These are phyloP conservation scores for Epichloe brachyelytri DNA, from an alignment of 2,329 filamentous ascomycete species.

Conservation along the genomic window DNA sequence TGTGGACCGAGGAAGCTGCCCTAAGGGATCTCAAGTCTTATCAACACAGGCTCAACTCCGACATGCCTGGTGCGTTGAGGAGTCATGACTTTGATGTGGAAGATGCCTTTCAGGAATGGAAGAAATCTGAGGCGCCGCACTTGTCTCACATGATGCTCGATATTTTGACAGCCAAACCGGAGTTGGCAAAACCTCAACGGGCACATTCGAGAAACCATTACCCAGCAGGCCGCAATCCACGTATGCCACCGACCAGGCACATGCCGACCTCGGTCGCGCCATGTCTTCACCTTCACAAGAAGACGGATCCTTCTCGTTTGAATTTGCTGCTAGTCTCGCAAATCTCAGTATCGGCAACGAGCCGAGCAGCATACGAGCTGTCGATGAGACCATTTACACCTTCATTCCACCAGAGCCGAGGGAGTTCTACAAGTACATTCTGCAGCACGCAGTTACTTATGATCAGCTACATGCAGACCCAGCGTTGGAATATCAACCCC, in stretches of 20 bases:
- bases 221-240: conserved; percentile 35
- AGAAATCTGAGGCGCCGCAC: conserved; percentile 74
- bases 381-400: conserved; percentile 61
- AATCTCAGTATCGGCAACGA: conserved; percentile 50
- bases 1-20: conserved; percentile 87
- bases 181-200: conserved; percentile 62
- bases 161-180: conserved; percentile 74
- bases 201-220: conserved; percentile 42
- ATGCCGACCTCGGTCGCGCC: conserved; percentile 38
- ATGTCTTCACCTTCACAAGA: conserved; percentile 35
- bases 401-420: conserved; percentile 82
- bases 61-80: conserved; percentile 63
- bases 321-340: conserved; percentile 56
- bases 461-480: conserved; percentile 45
- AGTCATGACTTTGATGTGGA: conserved; percentile 83
- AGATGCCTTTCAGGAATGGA: conserved; percentile 82
- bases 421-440: conserved; percentile 68
- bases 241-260: conserved; percentile 36
- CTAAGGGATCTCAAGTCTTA: conserved; percentile 87
- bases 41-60: conserved; percentile 73
- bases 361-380: conserved; percentile 34
- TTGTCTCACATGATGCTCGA: conserved; percentile 89
- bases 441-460: conserved; percentile 61
- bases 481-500: conserved; percentile 33
- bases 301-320: conserved; percentile 33